phyloP scores from a whole-genome alignment of 2,329 filamentous ascomycete species.

The Cladosporium sp. region DNA sequence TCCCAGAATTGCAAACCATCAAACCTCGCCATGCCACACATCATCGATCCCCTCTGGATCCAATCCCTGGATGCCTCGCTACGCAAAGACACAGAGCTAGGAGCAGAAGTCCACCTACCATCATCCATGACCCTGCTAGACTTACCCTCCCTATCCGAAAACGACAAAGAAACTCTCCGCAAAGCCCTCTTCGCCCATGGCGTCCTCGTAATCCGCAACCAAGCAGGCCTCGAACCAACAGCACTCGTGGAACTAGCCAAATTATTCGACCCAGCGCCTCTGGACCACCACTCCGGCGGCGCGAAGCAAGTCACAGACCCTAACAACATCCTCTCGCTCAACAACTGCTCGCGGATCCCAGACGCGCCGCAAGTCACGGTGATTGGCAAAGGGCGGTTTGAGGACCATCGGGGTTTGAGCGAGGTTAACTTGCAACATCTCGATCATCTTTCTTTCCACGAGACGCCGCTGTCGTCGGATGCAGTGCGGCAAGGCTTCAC shows the following conservation, averaged over 20 bases:
- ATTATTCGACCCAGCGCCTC: constrained; percentile 24
- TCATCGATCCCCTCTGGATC: constrained; percentile 17
- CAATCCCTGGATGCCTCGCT: constrained; percentile 11
- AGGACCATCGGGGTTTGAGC: constrained; percentile 23
- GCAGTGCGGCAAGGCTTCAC: constrained; percentile 26
- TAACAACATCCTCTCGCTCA: constrained; percentile 19
- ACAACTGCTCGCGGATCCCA: constrained; percentile 20
- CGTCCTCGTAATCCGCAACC: constrained; percentile 25
- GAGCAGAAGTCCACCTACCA: constrained; percentile 23
- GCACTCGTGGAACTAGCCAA: constrained; percentile 23
- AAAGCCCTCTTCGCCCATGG: constrained; percentile 25
- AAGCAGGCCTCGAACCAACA: constrained; percentile 23
- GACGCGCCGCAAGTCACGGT: constrained; percentile 26
- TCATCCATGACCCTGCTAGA: constrained; percentile 16
- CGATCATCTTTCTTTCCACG: constrained; percentile 36
- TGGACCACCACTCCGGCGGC: constrained; percentile 27
- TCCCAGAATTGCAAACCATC: background rate
- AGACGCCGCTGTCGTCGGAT: constrained; percentile 21
- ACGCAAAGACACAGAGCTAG: constrained; percentile 23
- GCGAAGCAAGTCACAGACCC: constrained; percentile 24
- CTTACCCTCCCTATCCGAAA: constrained; percentile 14
- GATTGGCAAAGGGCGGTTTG: constrained; percentile 25
- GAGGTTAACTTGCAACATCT: constrained; percentile 27
- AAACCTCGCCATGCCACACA: constrained; percentile 18
- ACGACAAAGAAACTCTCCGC: constrained; percentile 22